Evolutionary conservation across 257 asterid species (phyloP), one percentile per base, ranked within the genome.

Genomic region (Gentiana dahurica): DNA sequence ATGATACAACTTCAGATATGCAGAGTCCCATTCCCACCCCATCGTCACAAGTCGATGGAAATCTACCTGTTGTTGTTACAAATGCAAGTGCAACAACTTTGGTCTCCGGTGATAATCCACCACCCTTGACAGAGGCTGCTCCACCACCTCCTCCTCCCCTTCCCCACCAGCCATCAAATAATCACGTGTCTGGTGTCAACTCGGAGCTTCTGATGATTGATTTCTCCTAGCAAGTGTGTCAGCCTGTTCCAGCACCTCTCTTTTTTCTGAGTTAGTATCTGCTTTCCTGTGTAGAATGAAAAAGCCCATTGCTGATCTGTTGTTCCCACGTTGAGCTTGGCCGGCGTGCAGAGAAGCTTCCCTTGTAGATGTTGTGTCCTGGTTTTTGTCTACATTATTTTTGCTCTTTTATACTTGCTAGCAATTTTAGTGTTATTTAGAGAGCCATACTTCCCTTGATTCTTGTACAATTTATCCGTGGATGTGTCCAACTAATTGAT

Each of bases 151-250:
- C 63, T 11, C 53, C 62, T 9, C 76, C 55, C 33, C 53, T 50
- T 13, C 61, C 51, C 34, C 68, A 71, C 38, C 75, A 67, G 57
- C 77, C 61, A 57, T 45, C 79, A 53, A 77, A 51, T 57, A 71
- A 65, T 54, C 76, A 79, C 73, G 75, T 54, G 43, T 51, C 77
- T 5, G 75, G 57, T 48, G 80, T 59, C 35, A 76, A 81, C 44
- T 62, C 71, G 33, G 96, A 81, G 49, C 84, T 70, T 53, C 61
- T 73, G 8, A 84, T 87, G 96, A 78, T 83, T 6, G 89, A 81
- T 69, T 89, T 85, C 74, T 73, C 92, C 53, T 89, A 67, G 83
- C 34, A 6, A 4, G 39, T 41, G 46, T 2, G 46, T 41, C 5
- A 4, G 46, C 46, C 46, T 41, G 6, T 41, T 41, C 46, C 9